Evolutionary conservation across 306 rosid species (phyloP).

Genomic region (Glycine latifolia): DNA sequence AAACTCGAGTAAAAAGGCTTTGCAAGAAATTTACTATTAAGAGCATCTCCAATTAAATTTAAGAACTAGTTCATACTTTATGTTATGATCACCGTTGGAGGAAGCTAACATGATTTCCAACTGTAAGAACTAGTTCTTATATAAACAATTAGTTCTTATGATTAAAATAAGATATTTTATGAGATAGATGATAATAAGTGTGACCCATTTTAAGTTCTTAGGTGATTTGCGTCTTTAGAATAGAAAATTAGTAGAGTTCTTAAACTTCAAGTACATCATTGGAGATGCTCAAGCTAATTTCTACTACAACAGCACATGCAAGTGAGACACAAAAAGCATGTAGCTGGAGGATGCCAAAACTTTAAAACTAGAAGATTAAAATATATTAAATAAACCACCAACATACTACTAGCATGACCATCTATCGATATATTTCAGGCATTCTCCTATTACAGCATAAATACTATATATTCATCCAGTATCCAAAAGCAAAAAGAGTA

Average conservation of each 20-base stretch:
- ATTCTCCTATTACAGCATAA: conserved; percentile 35
- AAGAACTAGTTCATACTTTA: background rate
- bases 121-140: background rate
- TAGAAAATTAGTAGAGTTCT: no score
- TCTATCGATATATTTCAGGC: conserved; percentile 39
- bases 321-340: conserved; percentile 1
- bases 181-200: background rate
- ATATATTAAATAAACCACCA: conserved; percentile 36
- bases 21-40: background rate
- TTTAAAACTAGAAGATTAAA: conserved; percentile 22
- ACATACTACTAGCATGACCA: conserved; percentile 21
- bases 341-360: conserved; percentile 27
- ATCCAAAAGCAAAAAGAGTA: conserved; percentile 32
- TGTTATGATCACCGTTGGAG: background rate
- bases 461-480: conserved; percentile 37
- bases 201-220: background rate
- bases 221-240: background rate
- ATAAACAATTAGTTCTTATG: background rate
- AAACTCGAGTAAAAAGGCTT: background rate
- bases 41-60: background rate
- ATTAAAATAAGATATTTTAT: background rate
- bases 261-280: background rate
- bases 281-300: background rate
- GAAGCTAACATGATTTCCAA: background rate
- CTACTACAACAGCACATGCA: conserved; percentile 9